These are phyloP conservation scores for Aechmea fasciata DNA, from an alignment of 176 grass and related monocot species.

Conservation along the genomic window DNA sequence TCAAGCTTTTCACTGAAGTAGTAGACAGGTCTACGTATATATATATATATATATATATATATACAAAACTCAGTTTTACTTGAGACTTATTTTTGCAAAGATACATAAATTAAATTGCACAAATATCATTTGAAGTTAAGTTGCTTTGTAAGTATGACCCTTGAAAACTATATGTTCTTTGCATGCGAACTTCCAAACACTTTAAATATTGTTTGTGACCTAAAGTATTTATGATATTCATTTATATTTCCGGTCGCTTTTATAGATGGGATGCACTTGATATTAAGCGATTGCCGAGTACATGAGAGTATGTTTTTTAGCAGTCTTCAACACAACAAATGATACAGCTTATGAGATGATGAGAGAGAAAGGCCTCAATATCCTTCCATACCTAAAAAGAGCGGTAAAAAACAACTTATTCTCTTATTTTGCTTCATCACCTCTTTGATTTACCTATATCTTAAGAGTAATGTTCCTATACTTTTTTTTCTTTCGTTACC, in stretches of 20 bases:
- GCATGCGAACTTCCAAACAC: too few relatives aligned
- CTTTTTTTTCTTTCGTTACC: too few relatives aligned
- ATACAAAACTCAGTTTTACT: neutral
- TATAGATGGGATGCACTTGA: slow-evolving; percentile 24
- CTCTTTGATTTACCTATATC: neutral
- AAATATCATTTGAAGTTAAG: neutral
- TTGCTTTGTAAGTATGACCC: neutral
- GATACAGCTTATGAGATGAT: neutral
- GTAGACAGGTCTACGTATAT: slow-evolving; percentile 6
- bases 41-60: neutral
- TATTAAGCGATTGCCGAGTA: slow-evolving; percentile 12
- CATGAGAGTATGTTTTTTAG: slow-evolving; percentile 6
- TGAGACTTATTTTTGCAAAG: too few relatives aligned
- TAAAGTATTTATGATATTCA: too few relatives aligned
- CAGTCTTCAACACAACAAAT: slow-evolving; percentile 10
- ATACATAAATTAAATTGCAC: neutral
- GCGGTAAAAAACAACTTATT: neutral
- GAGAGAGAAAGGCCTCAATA: slow-evolving; percentile 6
- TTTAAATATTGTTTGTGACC: too few relatives aligned
- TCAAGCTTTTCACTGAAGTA: slow-evolving; percentile 20
- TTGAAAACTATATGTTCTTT: neutral
- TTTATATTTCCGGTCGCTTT: neutral
- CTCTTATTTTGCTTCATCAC: neutral
- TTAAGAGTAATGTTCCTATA: too few relatives aligned
- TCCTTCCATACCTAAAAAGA: slow-evolving; percentile 16